Evolutionary conservation across 805 yeast species (phyloP), one percentile per base, ranked within the genome.

Genomic region (Scheffersomyces stipitis): DNA sequence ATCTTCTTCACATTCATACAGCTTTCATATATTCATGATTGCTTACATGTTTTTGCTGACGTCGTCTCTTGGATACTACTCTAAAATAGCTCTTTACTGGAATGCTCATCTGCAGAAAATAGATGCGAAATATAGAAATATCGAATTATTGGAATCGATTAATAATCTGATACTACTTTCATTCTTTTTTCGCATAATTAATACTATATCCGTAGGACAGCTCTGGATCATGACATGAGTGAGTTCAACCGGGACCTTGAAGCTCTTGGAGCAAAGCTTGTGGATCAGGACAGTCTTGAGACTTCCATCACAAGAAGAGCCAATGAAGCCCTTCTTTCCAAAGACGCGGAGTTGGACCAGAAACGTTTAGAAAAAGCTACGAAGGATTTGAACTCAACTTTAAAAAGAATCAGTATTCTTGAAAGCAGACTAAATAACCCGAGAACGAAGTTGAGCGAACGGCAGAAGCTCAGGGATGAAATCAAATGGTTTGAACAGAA

Each of bases 241-340:
- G 24, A 20, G 7, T 20, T 7, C 24, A 10, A 20, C 10, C 24
- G 9, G 9, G 53, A 46, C 13, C 37, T 54, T 7, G 55, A 49
- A 15, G 17, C 39, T 4, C 41, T 62, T 8, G 66, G 62, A 12
- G 61, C 86, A 18, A 69, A 69, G 49, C 66, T 87, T 3, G 80
- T 88, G 40, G 89, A 86, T 49, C 98, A 93, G 58, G 80, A 76
- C 36, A 80, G 81, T 6, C 60, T 91, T n/a, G 99, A 90, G 52
- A 64, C 77, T 31, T 68, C 76, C 38, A 81, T 91, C 23, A 87
- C 88, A 13, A 67, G 69, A 23, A 67, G 77, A 60, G 96, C 96
- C 0, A 80, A 81, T 42, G 65, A 67, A 37, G 78, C 76, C 3
- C 71, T 90, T 33, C 63, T 74, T 1, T 60, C 71, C 27, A 80